Percentiles rank a stretch among this genome's conserved stretches.
These are phyloP conservation scores for Suhomyces xylopsoci DNA, from an alignment of 805 yeast species.

Conservation along the genomic window DNA sequence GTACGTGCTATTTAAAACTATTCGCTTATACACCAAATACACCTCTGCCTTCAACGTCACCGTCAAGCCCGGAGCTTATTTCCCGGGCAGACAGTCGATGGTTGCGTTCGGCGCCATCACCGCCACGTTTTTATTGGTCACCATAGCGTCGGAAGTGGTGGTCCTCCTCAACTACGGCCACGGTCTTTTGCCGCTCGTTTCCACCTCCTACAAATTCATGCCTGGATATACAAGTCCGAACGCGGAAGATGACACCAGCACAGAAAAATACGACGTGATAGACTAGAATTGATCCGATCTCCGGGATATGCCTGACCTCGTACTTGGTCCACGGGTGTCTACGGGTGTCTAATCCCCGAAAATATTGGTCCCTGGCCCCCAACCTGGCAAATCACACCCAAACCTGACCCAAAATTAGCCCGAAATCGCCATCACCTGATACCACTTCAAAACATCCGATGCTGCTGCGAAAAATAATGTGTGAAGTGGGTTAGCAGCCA, in stretches of 20 bases:
- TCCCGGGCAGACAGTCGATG: conserved; percentile 45
- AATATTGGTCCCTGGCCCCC: neutral
- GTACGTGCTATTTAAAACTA: conserved; percentile 45
- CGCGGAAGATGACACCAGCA: neutral
- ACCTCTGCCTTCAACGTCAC: conserved; percentile 32
- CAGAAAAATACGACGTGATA: neutral
- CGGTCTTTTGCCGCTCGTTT: conserved; percentile 19
- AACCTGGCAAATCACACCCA: neutral
- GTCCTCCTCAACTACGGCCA: conserved; percentile 11
- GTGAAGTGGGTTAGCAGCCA: neutral
- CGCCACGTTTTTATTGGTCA: conserved; percentile 32
- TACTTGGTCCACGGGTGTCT: neutral
- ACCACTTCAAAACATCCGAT: neutral
- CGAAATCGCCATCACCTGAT: neutral
- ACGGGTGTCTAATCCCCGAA: neutral
- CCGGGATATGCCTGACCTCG: neutral
- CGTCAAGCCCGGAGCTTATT: conserved; percentile 32
- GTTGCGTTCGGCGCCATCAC: conserved; percentile 45
- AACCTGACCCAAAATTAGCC: neutral
- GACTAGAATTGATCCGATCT: conserved; percentile 3
- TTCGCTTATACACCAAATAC: conserved; percentile 42
- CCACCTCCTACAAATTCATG: conserved; percentile 13
- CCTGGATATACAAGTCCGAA: conserved; percentile 3
- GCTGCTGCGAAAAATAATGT: neutral
- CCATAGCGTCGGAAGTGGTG: conserved; percentile 22